Evolutionary conservation across 768 basidiomycete genomes (phyloP), one percentile per base, ranked within the genome.

Genomic region (Kwoniella bestiolae): DNA sequence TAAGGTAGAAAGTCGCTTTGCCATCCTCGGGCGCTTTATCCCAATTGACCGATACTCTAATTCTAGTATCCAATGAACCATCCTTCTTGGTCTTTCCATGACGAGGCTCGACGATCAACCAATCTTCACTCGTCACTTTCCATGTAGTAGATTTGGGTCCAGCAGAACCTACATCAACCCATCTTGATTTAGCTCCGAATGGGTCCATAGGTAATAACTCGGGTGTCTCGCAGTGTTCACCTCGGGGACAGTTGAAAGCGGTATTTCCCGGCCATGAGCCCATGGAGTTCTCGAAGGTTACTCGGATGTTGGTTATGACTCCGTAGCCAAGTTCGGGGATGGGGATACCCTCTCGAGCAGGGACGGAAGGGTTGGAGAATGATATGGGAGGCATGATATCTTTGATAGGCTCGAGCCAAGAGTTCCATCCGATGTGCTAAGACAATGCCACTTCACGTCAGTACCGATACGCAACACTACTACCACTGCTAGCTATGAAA

Each of bases 191-290:
- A 2, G 86, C 84, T 8, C 85, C 83, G 79, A 85, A 90, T 50
- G 86, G 83, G 67, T 89, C 86, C 31, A 90, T 79, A 2, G 82
- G 80, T 6, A 69, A 66, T 26, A 89, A 65, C 0, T 84, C 82
- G 2, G 87, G 71, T 23, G 68, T 65, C 18, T 69, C 66, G 52
- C 80, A 81, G 60, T 70, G 73, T 58, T 72, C 73, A 0, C 70
- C 70, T 50, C 70, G 66, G 2, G 82, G 82, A 70, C 88, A 90
- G 64, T 89, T 85, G 78, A 85, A 84, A 38, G 80, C 81, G 70
- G 89, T 87, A 79, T 89, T 89, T 38, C 89, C 88, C 0, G 89
- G 89, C 87, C 87, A 90, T 44, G 87, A 86, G 18, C 86, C 88
- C 1, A 82, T 73, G 18, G 84, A 86, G 11, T 86, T 86, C 82